Base-by-base conservation (phyloP, 2,329 filamentous ascomycete species). In the Penicillium sp. region DNA sequence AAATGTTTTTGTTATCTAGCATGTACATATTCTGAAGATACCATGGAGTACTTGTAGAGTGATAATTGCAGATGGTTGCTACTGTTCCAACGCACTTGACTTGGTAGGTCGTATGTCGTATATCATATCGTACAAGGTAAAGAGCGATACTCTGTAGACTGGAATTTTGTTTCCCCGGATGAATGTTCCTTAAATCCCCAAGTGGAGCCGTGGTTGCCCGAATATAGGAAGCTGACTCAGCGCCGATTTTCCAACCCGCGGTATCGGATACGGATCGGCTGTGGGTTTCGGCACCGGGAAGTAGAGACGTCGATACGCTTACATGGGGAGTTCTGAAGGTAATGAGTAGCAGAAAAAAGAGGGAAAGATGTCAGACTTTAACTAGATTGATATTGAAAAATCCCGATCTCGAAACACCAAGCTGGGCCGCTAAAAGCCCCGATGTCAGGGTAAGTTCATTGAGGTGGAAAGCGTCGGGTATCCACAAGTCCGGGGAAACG, bases 1-100 rank as follows among this genome's bases (percentile, higher is more conserved):
- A 51, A 26, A 26, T 39, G 11, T 55, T 53, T 60, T 49, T 45
- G 16, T 41, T 38, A 49, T 41, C 32, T 29, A 49, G 34, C 45
- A 46, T 64, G 61, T 64, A 65, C 55, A 66, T 66, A 65, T 34
- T 51, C 38, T 47, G 53, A 59, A 61, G 63, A 67, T 65, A 67
- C 59, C 56, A 66, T 43, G 56, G 44, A 51, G 46, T 43, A 35
- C 36, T 40, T 34, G 26, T 45, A 41, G 45, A 50, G 41, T 49
- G 50, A 58, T 18, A 10, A 10, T 39, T 39, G 23, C 16, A 50
- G 44, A 43, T 50, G 36, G 27, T 16, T 14, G 7, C 16, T 36
- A 44, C 41, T 51, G 30, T n/a, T n/a, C n/a, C n/a, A n/a, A n/a
- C n/a, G n/a, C n/a, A n/a, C n/a, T n/a, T n/a, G n/a, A n/a, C n/a